Conservation (phyloP, 1,284 basidiomycete genomes). For the Sphaerobolus stellatus region DNA sequence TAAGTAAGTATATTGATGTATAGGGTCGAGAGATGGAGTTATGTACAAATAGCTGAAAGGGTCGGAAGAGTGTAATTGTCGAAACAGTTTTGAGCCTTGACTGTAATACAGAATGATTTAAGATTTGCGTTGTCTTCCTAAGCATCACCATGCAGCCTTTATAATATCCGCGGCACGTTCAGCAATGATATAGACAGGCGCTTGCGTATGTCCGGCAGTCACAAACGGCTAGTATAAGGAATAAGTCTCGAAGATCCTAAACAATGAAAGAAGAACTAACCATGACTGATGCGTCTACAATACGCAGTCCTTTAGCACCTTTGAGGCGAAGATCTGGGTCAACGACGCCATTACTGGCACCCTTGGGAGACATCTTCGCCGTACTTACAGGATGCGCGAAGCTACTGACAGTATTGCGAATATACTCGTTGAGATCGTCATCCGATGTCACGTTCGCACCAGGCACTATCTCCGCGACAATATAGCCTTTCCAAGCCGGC, state of each 20-base stretch:
- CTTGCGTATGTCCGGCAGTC: slow-evolving; percentile 4
- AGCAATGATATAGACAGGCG: slow-evolving; percentile 8
- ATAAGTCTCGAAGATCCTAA: background rate
- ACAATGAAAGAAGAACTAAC: slow-evolving; percentile 7
- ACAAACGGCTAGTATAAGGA: slow-evolving; percentile 4
- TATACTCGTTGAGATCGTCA: slow-evolving; percentile 25
- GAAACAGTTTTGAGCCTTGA: too few species aligned
- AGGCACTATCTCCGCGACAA: slow-evolving; percentile 20
- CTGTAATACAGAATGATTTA: too few species aligned
- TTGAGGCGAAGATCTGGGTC: slow-evolving; percentile 54
- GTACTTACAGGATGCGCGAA: slow-evolving; percentile 31
- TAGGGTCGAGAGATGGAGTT: too few species aligned
- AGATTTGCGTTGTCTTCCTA: too few species aligned
- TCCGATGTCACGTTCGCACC: slow-evolving; percentile 17
- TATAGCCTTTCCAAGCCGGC: slow-evolving; percentile 34
- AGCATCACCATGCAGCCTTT: too few species aligned
- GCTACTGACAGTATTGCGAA: slow-evolving; percentile 18
- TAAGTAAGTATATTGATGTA: too few species aligned
- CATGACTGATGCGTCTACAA: slow-evolving; percentile 25
- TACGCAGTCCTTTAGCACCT: slow-evolving; percentile 37
- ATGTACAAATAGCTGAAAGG: too few species aligned
- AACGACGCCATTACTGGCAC: slow-evolving; percentile 44
- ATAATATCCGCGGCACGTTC: slow-evolving; percentile 12
- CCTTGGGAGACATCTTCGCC: slow-evolving; percentile 25
- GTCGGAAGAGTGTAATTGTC: too few species aligned